phyloP scores from a whole-genome alignment of 768 basidiomycete species.

The Lactarius akahatsu region DNA sequence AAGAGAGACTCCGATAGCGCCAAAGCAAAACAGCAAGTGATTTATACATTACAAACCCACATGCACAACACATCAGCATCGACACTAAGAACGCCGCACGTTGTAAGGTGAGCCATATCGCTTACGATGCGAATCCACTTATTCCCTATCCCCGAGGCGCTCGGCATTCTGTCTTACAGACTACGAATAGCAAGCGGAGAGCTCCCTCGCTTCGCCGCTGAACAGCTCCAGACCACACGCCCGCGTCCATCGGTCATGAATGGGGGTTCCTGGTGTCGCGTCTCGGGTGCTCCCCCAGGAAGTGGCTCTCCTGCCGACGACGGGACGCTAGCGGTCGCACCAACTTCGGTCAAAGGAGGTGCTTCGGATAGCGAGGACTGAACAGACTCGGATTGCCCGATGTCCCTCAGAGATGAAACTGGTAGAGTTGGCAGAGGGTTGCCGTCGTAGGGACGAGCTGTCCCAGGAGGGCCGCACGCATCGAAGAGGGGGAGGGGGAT shows the following conservation, averaged over 20 bases:
- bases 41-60: slow-evolving; percentile 9
- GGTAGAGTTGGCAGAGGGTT: slow-evolving; percentile 3
- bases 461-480: not conserved
- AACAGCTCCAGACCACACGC: slow-evolving; percentile 38
- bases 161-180: slow-evolving; percentile 7
- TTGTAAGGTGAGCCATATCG: not conserved
- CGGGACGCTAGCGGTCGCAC: not conserved
- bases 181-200: slow-evolving; percentile 3
- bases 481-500: not conserved
- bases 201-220: slow-evolving; percentile 22
- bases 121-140: not conserved
- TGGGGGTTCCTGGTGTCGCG: slow-evolving; percentile 32
- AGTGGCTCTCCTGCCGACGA: not conserved
- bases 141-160: slow-evolving; percentile 11
- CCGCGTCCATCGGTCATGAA: slow-evolving; percentile 40
- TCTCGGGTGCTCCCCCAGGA: not conserved
- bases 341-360: slow-evolving; percentile 4
- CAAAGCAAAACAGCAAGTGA: not conserved
- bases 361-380: not conserved
- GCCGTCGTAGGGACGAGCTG: not conserved
- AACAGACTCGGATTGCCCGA: not conserved
- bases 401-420: not conserved
- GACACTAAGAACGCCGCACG: slow-evolving; percentile 6
- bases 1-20: too few species aligned
- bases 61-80: not conserved